Base-by-base conservation (phyloP, 495 filamentous ascomycete genomes). In the Aspergillus homomorphus region DNA sequence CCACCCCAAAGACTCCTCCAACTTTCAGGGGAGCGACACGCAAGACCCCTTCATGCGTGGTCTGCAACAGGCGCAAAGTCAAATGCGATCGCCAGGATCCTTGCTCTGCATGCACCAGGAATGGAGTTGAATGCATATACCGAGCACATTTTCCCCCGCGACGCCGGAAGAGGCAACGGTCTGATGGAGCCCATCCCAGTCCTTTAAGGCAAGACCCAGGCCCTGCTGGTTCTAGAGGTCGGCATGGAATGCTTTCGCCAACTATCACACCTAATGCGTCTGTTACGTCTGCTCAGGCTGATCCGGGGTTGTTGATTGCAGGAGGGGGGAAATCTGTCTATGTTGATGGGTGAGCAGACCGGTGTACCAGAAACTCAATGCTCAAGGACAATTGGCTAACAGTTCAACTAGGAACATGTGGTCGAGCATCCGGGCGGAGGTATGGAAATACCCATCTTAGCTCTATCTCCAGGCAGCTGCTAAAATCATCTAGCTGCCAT, bases 31-130 rank as follows among this genome's bases (percentile, higher is more conserved):
- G 18, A 14, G 26, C 33, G 7, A n/a, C 51, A 26, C 45, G 60
- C 21, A 66, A 67, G 41, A 57, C 59, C 9, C 82, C 81, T 64
- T 87, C 85, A 33, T 89, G 86, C 61, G 78, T 86, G 41, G 67
- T 86, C 45, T 89, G 86, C 63, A 81, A 85, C 61, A 83, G 82
- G 58, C 78, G 85, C 50, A 89, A 88, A 69, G 86, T 88, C 51
- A 82, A 81, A 57, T 89, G 86, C 68, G 84, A 88, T 67, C 80
- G 82, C 68, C 75, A 80, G 58, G 80, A 85, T 60, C 84, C 82
- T 30, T 89, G 86, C 60, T 81, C 83, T 51, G 86, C 84, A 71
- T 88, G 85, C 63, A 67, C 81, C 68, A 88, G 84, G 74, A 79
- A 82, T 14, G 51, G 42, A 20, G 77, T 79, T 42, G 82, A 85